phyloP scores from a whole-genome alignment of 1,284 basidiomycete genomes.

The Lentinus polychrous region DNA sequence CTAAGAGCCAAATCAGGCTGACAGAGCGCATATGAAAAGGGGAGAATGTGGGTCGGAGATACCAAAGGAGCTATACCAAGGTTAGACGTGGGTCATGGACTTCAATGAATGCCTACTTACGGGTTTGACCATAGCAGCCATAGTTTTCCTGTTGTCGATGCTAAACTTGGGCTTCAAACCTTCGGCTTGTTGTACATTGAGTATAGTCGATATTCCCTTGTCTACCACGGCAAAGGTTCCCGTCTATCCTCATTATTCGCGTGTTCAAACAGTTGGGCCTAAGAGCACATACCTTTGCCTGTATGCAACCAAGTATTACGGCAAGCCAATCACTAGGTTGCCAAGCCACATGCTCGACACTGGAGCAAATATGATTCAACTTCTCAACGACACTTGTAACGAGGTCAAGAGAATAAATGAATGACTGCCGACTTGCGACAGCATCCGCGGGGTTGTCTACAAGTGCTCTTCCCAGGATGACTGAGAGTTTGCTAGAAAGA shows the following conservation, averaged over 20 bases:
- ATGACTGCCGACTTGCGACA: slow-evolving; percentile 36
- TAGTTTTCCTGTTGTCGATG: slow-evolving; percentile 47
- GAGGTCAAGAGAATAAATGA: slow-evolving; percentile 42
- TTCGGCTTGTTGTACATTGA: slow-evolving; percentile 47
- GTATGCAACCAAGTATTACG: slow-evolving; percentile 40
- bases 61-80: slow-evolving; percentile 61
- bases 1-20: slow-evolving; percentile 82
- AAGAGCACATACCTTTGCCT: slow-evolving; percentile 40
- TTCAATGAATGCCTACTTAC: slow-evolving; percentile 24
- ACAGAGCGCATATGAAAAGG: slow-evolving; percentile 81
- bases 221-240: slow-evolving; percentile 66
- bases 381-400: slow-evolving; percentile 42
- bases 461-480: slow-evolving; percentile 35
- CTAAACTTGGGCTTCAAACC: slow-evolving; percentile 45
- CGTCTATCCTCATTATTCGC: slow-evolving; percentile 30
- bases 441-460: slow-evolving; percentile 23
- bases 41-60: slow-evolving; percentile 60
- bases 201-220: slow-evolving; percentile 50
- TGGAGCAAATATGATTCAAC: slow-evolving; percentile 26
- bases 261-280: neutral
- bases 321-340: slow-evolving; percentile 50
- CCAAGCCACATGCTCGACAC: slow-evolving; percentile 41
- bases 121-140: slow-evolving; percentile 50
- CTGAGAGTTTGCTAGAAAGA: slow-evolving; percentile 41
- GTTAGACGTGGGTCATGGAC: neutral